A percentile compares a stretch with the other conserved stretches of the same genome.
Conservation (phyloP, 352 stramenopile species). For the Pythium folliculosum region DNA sequence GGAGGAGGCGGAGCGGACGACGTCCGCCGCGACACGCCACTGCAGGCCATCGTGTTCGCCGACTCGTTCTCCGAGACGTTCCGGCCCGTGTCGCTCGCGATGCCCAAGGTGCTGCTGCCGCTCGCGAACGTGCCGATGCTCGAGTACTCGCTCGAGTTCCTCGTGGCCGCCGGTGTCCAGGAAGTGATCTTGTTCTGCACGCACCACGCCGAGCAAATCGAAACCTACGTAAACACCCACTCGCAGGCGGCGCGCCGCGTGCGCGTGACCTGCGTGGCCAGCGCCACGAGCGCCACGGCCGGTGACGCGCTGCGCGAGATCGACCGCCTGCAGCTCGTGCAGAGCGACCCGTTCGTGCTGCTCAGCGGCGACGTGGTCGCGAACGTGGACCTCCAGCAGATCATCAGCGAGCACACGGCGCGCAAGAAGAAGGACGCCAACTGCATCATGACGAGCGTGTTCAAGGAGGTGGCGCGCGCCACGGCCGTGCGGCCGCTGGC, state of each 20-base stretch:
- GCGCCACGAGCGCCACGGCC: slow-evolving; percentile 85
- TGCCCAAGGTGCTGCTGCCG: slow-evolving; percentile 94
- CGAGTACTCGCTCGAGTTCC: slow-evolving; percentile 97
- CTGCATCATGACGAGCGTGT: slow-evolving; percentile 96
- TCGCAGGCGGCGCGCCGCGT: slow-evolving; percentile 63
- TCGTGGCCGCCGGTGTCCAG: slow-evolving; percentile 92
- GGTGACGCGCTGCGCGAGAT: slow-evolving; percentile 96
- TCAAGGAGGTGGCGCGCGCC: slow-evolving; percentile 85
- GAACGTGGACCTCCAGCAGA: slow-evolving; percentile 92
- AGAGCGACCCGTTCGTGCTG: slow-evolving; percentile 97
- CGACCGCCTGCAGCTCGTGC: slow-evolving; percentile 92
- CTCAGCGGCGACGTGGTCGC: slow-evolving; percentile 96
- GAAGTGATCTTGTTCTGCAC: slow-evolving; percentile 96
- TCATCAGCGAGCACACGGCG: slow-evolving; percentile 71
- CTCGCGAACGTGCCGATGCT: slow-evolving; percentile 97
- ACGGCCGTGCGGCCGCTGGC: slow-evolving; percentile 67
- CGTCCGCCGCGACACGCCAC: slow-evolving; percentile 88
- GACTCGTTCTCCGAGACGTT: slow-evolving; percentile 95
- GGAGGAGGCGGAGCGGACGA: slow-evolving; percentile 38
- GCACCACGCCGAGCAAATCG: slow-evolving; percentile 82
- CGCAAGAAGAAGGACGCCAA: slow-evolving; percentile 90
- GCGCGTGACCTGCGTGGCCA: slow-evolving; percentile 69
- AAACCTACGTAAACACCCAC: slow-evolving; percentile 75
- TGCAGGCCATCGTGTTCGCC: slow-evolving; percentile 97
- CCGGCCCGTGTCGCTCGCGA: slow-evolving; percentile 86